A percentile compares a stretch with the other conserved stretches of the same genome.
phyloP scores from a whole-genome alignment of 2,329 filamentous ascomycete genomes.

The Xylaria sp. region DNA sequence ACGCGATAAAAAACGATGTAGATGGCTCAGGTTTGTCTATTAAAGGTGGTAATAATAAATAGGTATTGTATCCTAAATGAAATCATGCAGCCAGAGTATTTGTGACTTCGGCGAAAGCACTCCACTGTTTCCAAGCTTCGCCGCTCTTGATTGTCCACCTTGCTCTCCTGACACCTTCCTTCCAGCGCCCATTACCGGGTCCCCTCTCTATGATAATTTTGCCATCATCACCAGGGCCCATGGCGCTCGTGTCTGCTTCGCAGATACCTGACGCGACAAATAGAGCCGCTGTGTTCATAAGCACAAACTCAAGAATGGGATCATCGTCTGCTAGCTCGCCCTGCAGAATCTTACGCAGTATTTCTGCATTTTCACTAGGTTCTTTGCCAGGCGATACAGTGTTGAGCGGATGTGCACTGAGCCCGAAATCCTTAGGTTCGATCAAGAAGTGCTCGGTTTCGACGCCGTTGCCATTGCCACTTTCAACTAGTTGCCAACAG shows the following conservation, averaged over 20 bases:
- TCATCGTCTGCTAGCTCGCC: slow-evolving; percentile 76
- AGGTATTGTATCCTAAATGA: background rate
- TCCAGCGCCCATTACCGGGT: slow-evolving; percentile 88
- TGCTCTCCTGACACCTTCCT: slow-evolving; percentile 87
- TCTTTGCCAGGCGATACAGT: slow-evolving; percentile 85
- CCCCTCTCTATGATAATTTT: slow-evolving; percentile 81
- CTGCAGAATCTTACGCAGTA: slow-evolving; percentile 76
- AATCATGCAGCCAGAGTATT: slow-evolving; percentile 53
- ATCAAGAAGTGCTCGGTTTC: slow-evolving; percentile 78
- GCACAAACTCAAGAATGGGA: slow-evolving; percentile 89
- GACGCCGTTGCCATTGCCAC: slow-evolving; percentile 48
- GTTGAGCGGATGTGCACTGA: slow-evolving; percentile 73
- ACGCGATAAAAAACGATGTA: no score
- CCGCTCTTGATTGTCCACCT: slow-evolving; percentile 88
- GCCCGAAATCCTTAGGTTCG: slow-evolving; percentile 84
- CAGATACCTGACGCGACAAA: slow-evolving; percentile 86
- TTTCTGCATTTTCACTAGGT: slow-evolving; percentile 84
- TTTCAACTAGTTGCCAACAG: slow-evolving; percentile 79
- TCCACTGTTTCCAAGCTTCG: slow-evolving; percentile 82
- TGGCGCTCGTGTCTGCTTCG: slow-evolving; percentile 78
- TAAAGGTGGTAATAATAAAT: no score
- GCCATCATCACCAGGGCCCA: slow-evolving; percentile 82
- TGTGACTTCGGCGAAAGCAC: slow-evolving; percentile 81
- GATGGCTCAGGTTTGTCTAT: no score
- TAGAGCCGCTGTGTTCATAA: slow-evolving; percentile 90